phyloP scores from a whole-genome alignment of 228 moss, liverwort and hornwort species.

The Sphagnum fallax region DNA sequence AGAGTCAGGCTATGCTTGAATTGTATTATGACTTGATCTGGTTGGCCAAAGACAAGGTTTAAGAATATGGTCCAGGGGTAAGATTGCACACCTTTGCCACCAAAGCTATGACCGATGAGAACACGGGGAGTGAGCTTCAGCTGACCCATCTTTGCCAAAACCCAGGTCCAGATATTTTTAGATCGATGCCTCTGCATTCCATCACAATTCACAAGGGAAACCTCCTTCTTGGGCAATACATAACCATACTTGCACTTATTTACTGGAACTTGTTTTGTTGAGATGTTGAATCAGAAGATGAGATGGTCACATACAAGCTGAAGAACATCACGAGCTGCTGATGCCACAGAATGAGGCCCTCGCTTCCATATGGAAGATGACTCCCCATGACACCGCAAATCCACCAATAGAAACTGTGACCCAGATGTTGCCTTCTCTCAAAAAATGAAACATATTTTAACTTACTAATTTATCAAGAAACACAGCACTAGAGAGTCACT shows the following conservation, averaged over 20 bases:
- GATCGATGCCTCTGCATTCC: neutral
- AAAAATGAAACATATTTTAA: neutral
- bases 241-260: no score
- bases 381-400: constrained; percentile 91
- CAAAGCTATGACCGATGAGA: constrained; percentile 93
- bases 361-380: constrained; percentile 57
- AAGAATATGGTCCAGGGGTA: neutral
- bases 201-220: no score
- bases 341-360: constrained; percentile 73
- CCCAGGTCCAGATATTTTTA: neutral
- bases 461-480: no score
- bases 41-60: no score
- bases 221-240: no score
- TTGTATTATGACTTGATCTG: no score
- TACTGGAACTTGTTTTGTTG: no score
- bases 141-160: constrained; percentile 61
- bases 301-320: constrained; percentile 48
- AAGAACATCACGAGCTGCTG: constrained; percentile 84
- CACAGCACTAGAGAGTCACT: no score
- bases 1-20: neutral
- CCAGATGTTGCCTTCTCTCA: neutral
- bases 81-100: constrained; percentile 66
- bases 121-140: constrained; percentile 83
- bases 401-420: constrained; percentile 83
- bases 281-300: neutral